phyloP scores from a whole-genome alignment of 768 basidiomycete genomes.

The Amanita muscaria region DNA sequence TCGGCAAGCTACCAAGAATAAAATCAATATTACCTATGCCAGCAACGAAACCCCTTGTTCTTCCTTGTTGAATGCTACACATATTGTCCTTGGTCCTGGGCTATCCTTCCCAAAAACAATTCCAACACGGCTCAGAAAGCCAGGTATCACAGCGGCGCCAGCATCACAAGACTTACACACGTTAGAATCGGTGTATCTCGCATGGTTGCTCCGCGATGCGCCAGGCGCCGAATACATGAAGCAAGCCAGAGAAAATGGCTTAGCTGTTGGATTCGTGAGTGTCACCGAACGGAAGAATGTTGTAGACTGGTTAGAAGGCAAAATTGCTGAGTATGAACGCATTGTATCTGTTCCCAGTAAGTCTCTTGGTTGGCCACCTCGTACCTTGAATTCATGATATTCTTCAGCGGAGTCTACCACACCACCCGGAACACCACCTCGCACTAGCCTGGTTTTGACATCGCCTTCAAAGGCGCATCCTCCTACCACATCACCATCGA shows the following conservation, averaged over 20 bases:
- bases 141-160: constrained; percentile 33
- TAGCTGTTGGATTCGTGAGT: constrained; percentile 70
- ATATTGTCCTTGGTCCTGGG: constrained; percentile 49
- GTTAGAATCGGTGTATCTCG: constrained; percentile 76
- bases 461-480: constrained; percentile 21
- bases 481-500: constrained; percentile 41
- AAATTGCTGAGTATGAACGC: constrained; percentile 37
- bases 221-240: constrained; percentile 84
- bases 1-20: constrained; percentile 53
- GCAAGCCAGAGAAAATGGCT: constrained; percentile 65
- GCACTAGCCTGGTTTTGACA: constrained; percentile 21
- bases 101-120: constrained; percentile 59
- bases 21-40: constrained; percentile 40
- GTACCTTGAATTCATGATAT: not conserved
- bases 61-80: constrained; percentile 50
- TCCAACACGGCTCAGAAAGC: constrained; percentile 72
- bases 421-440: constrained; percentile 36
- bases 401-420: constrained; percentile 42
- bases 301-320: constrained; percentile 78
- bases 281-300: constrained; percentile 82
- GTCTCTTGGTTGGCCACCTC: constrained; percentile 11
- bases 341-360: constrained; percentile 39
- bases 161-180: constrained; percentile 63
- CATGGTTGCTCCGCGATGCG: constrained; percentile 69
- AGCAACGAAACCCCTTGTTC: constrained; percentile 31